Conservation (phyloP, 2,329 filamentous ascomycete species). For the Epichloe gansuensis region DNA sequence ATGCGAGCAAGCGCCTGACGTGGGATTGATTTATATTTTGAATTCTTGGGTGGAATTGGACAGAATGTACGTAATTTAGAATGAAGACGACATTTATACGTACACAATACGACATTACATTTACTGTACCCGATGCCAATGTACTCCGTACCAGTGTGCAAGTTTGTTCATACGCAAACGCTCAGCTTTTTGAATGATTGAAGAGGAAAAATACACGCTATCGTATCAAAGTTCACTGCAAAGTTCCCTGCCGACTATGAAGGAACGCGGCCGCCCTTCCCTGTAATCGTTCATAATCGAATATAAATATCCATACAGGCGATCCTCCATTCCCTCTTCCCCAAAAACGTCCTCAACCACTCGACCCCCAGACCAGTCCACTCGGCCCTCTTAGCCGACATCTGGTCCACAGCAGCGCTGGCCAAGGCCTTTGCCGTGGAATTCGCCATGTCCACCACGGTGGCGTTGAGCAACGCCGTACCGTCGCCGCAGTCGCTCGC, state of each 20-base stretch:
- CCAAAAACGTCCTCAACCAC: conserved; percentile 73
- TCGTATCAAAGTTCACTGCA: not conserved
- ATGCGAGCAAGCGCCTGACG: not conserved
- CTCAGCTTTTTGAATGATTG: too few relatives aligned
- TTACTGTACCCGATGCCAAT: not conserved
- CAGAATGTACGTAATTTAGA: not conserved
- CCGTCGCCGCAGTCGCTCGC: conserved; percentile 16
- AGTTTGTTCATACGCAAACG: not conserved
- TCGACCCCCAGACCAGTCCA: conserved; percentile 72
- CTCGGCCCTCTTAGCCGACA: conserved; percentile 43
- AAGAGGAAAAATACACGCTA: not conserved
- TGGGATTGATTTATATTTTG: not conserved
- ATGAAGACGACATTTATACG: not conserved
- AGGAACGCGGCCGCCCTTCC: not conserved
- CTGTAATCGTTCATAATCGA: conserved; percentile 32
- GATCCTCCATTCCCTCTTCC: conserved; percentile 77
- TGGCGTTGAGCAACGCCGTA: conserved; percentile 28
- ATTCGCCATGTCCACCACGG: conserved; percentile 47
- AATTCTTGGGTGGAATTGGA: not conserved
- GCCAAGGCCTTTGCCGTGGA: conserved; percentile 58
- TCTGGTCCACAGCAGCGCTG: conserved; percentile 52
- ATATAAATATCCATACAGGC: conserved; percentile 86
- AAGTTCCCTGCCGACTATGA: not conserved
- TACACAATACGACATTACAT: not conserved
- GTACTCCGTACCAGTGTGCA: not conserved